Evolutionary conservation across 495 filamentous ascomycete genomes (phyloP).

Genomic region (Penicillium angulare): DNA sequence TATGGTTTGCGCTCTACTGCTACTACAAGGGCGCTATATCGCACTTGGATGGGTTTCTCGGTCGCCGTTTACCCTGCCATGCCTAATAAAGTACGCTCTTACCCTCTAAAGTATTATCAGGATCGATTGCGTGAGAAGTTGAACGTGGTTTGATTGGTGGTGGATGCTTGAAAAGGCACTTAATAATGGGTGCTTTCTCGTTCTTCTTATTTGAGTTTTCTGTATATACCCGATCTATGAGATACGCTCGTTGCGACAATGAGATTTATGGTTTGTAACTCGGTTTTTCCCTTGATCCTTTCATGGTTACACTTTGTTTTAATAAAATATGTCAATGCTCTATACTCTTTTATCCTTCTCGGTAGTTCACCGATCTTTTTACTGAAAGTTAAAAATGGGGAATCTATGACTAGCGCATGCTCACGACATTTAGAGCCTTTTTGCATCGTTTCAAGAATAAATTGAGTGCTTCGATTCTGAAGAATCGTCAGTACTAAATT

Average conservation of each 20-base stretch:
- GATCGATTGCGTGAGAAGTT: constrained; percentile 27
- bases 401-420: no score
- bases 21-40: constrained; percentile 32
- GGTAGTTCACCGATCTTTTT: no score
- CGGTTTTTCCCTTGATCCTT: not conserved
- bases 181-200: not conserved
- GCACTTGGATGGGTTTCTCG: constrained; percentile 37
- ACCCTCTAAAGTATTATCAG: constrained; percentile 34
- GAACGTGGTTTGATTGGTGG: constrained; percentile 30
- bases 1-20: constrained; percentile 39
- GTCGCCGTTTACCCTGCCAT: constrained; percentile 39
- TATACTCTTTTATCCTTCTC: no score
- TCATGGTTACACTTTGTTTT: no score
- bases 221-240: not conserved
- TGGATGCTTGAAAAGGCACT: not conserved
- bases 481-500: no score
- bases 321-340: no score
- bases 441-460: no score
- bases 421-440: no score
- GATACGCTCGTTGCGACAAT: not conserved
- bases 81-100: constrained; percentile 30
- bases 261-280: not conserved
- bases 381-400: no score
- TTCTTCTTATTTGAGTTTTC: not conserved
- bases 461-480: no score